Percentiles rank a stretch among this genome's conserved stretches.
Evolutionary conservation across 2,329 filamentous ascomycete species (phyloP).

Genomic region (Coniochaeta sp.): DNA sequence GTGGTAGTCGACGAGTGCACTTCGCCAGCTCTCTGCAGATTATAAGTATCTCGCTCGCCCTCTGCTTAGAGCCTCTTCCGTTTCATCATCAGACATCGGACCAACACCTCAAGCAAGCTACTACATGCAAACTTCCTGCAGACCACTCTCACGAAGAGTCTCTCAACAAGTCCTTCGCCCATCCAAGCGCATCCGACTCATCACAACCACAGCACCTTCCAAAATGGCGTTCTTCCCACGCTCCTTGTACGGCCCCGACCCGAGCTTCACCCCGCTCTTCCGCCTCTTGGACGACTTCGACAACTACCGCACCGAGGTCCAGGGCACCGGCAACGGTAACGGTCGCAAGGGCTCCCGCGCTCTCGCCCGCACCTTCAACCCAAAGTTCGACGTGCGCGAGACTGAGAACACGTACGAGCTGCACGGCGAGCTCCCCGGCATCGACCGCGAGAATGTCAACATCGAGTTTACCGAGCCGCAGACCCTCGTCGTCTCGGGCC

Average conservation of each 20-base stretch:
- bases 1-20: no score
- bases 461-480: constrained; percentile 75
- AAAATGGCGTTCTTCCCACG: constrained; percentile 57
- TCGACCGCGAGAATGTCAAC: constrained; percentile 65
- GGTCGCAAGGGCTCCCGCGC: constrained; percentile 13
- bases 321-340: constrained; percentile 14
- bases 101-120: not conserved
- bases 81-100: constrained; percentile 1
- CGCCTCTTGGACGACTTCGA: constrained; percentile 59
- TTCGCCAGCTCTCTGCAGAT: not conserved
- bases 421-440: constrained; percentile 71
- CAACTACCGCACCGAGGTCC: constrained; percentile 39
- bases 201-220: constrained; percentile 21
- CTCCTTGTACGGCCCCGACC: constrained; percentile 37
- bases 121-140: constrained; percentile 2
- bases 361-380: constrained; percentile 53
- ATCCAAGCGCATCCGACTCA: constrained; percentile 13
- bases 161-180: constrained; percentile 1
- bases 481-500: constrained; percentile 65
- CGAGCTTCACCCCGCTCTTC: constrained; percentile 54
- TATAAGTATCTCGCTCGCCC: not conserved
- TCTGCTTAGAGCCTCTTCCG: not conserved
- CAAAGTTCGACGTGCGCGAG: constrained; percentile 74
- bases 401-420: constrained; percentile 63
- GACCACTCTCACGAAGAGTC: constrained; percentile 1